Conservation (phyloP, 2,329 filamentous ascomycete genomes). For the Fusarium multiceps region DNA sequence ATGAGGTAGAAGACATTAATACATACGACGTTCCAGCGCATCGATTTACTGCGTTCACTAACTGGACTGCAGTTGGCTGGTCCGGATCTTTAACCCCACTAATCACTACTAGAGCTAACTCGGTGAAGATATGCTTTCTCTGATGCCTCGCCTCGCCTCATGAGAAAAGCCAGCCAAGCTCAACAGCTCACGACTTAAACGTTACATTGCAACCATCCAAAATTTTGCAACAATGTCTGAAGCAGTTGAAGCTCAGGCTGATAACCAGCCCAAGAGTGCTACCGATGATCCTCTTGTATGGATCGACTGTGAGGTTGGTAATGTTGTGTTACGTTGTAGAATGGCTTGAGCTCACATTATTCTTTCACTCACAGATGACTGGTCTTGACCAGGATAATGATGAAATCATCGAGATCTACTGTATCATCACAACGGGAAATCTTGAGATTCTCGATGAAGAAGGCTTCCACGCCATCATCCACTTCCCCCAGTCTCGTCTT, state of each 20-base stretch:
- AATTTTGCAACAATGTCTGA: constrained; percentile 27
- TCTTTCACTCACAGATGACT: constrained; percentile 81
- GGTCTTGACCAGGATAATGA: constrained; percentile 76
- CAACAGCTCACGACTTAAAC: constrained; percentile 4
- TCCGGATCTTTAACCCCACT: constrained; percentile 26
- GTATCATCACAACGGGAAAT: constrained; percentile 85
- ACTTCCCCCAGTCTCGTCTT: constrained; percentile 76
- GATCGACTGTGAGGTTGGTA: constrained; percentile 76
- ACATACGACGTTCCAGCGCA: constrained; percentile 49
- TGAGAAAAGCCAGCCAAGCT: constrained; percentile 8
- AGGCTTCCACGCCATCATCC: constrained; percentile 84
- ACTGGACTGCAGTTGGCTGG: constrained; percentile 10
- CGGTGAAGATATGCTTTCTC: constrained; percentile 19
- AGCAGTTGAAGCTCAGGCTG: constrained; percentile 21
- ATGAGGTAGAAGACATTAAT: constrained; percentile 40
- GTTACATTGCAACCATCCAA: constrained; percentile 28
- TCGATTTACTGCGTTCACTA: constrained; percentile 13
- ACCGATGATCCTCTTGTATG: constrained; percentile 77
- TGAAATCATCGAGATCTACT: constrained; percentile 90
- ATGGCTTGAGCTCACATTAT: constrained; percentile 23
- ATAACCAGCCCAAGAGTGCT: constrained; percentile 42
- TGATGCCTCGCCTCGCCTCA: constrained; percentile 5
- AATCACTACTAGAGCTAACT: neutral
- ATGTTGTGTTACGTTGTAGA: constrained; percentile 16
- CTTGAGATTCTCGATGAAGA: constrained; percentile 79